A percentile compares a stretch with the other conserved stretches of the same genome.
Conservation (phyloP, 352 stramenopile species). For the Phytopythium cucurbitacearum region DNA sequence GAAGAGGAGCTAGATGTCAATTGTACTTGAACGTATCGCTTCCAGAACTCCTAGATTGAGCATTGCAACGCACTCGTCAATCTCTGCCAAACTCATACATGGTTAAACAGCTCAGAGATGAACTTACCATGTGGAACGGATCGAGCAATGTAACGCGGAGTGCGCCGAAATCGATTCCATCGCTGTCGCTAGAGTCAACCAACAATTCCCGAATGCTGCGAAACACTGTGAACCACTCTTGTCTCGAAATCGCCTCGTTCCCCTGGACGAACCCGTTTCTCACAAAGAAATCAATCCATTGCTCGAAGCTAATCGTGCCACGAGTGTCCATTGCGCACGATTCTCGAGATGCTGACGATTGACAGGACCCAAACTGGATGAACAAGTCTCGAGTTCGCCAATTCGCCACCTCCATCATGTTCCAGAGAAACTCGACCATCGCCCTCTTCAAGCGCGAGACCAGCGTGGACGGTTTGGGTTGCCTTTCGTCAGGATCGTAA, state of each 20-base stretch:
- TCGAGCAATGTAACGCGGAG: slow-evolving; percentile 37
- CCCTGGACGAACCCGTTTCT: not conserved
- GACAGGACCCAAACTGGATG: not conserved
- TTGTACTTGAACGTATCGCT: slow-evolving; percentile 15
- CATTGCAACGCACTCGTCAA: not conserved
- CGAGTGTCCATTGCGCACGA: no score
- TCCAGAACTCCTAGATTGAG: slow-evolving; percentile 22
- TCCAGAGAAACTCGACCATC: slow-evolving; percentile 1
- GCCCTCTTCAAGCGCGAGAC: not conserved
- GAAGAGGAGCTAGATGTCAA: no score
- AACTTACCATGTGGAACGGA: slow-evolving; percentile 33
- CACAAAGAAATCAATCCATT: not conserved
- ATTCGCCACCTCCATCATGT: not conserved
- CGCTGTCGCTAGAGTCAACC: not conserved
- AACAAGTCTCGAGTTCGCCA: not conserved
- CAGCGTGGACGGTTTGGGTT: not conserved
- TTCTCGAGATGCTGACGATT: not conserved
- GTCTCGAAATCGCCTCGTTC: slow-evolving; percentile 12
- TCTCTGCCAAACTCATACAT: not conserved
- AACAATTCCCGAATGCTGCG: slow-evolving; percentile 22
- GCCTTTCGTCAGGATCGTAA: not conserved
- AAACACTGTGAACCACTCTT: slow-evolving; percentile 38
- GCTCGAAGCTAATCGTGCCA: not conserved
- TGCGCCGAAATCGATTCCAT: slow-evolving; percentile 15
- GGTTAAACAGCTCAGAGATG: not conserved